A percentile compares a stretch with the other conserved stretches of the same genome.
These are phyloP conservation scores for Cymbopogon flexuosus DNA, from an alignment of 202 grass and related monocot genomes.

Conservation along the genomic window DNA sequence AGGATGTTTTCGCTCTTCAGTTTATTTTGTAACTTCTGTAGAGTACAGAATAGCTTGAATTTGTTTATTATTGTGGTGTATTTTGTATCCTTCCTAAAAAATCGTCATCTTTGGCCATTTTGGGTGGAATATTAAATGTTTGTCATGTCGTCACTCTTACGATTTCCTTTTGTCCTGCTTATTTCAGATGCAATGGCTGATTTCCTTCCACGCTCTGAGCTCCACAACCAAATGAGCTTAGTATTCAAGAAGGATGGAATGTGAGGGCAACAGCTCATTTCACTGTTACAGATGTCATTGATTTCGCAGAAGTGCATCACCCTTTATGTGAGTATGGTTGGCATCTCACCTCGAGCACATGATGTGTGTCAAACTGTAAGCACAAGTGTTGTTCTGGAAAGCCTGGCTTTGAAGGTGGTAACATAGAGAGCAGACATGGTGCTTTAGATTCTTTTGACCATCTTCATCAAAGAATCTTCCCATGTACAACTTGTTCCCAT, in stretches of 20 bases:
- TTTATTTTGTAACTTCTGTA: not conserved
- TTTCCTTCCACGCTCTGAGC: not conserved
- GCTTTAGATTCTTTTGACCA: slow-evolving; percentile 28
- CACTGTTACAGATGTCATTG: not conserved
- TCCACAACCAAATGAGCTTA: slow-evolving; percentile 8
- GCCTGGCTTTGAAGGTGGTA: not conserved
- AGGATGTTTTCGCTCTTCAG: not conserved
- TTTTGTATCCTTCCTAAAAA: not conserved
- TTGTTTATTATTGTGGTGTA: not conserved
- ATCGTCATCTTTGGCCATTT: not conserved
- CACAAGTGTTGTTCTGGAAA: not conserved
- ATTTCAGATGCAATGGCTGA: slow-evolving; percentile 41
- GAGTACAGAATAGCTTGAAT: not conserved
- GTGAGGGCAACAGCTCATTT: not conserved
- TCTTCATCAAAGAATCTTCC: slow-evolving; percentile 14
- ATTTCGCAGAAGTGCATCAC: not conserved
- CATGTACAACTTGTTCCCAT: not conserved
- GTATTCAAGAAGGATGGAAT: slow-evolving; percentile 23
- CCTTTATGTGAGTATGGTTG: slow-evolving; percentile 18
- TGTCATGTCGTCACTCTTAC: not conserved
- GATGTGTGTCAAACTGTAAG: slow-evolving; percentile 5
- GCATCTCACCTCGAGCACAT: not conserved
- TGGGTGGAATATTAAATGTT: not conserved
- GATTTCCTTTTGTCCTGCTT: not conserved
- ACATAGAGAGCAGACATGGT: not conserved